Evolutionary conservation across 768 basidiomycete genomes (phyloP).

Genomic region (Tulasnella sp.): DNA sequence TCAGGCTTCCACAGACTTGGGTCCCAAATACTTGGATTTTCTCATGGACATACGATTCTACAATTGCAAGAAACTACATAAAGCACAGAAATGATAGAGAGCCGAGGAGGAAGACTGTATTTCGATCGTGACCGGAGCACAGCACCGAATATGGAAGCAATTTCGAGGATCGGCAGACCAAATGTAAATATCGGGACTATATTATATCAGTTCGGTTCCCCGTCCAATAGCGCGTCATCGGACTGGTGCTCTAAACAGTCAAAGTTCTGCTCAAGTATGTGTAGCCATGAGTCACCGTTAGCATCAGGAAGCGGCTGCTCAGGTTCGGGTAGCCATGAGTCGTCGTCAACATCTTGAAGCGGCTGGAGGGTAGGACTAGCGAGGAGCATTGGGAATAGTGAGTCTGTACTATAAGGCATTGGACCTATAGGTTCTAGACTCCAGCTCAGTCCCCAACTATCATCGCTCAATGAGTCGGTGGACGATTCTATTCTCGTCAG

Average conservation of each 20-base stretch:
- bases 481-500: background rate
- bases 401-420: background rate
- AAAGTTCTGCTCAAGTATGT: background rate
- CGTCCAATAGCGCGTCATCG: background rate
- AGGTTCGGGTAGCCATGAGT: too few species aligned
- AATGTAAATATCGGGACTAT: background rate
- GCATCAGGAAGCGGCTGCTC: background rate
- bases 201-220: background rate
- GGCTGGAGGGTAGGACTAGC: background rate
- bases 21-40: too few species aligned
- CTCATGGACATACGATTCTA: too few species aligned
- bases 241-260: background rate
- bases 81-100: background rate
- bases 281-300: background rate
- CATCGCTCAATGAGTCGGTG: background rate
- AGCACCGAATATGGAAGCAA: background rate
- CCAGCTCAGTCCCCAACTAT: background rate
- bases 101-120: background rate
- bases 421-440: too few species aligned
- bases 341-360: background rate
- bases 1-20: too few species aligned
- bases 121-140: background rate
- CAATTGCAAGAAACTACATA: too few species aligned
- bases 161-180: background rate
- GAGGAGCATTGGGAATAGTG: background rate